Percentiles rank a stretch among this genome's conserved stretches.
These are phyloP conservation scores for Fraxinus latifolia DNA, from an alignment of 305 asterid species.

Conservation along the genomic window DNA sequence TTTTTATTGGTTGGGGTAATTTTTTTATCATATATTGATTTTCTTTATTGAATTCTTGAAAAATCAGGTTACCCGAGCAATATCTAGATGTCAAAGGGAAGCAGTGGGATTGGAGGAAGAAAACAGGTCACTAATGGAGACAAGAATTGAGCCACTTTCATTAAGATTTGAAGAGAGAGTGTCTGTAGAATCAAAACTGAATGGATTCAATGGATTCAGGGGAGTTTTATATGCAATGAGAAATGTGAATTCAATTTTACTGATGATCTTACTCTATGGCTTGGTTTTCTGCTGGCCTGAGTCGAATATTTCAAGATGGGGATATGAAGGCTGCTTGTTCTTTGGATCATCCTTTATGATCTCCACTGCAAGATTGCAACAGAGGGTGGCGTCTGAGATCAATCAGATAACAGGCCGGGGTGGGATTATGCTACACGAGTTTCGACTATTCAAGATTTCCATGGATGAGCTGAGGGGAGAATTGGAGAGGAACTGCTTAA, in stretches of 20 bases:
- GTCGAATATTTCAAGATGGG: slow-evolving; percentile 35
- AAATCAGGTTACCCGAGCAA: slow-evolving; percentile 60
- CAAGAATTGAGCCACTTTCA: slow-evolving; percentile 62
- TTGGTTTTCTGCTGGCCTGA: slow-evolving; percentile 68
- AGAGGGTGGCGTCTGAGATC: slow-evolving; percentile 47
- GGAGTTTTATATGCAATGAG: slow-evolving; percentile 92
- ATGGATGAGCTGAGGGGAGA: slow-evolving; percentile 54
- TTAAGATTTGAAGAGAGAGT: slow-evolving; percentile 56
- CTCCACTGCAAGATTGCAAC: slow-evolving; percentile 58
- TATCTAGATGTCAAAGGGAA: slow-evolving; percentile 63
- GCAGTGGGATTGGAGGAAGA: slow-evolving; percentile 72
- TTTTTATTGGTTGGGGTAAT: background rate
- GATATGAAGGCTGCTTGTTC: slow-evolving; percentile 49
- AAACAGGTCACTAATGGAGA: slow-evolving; percentile 66
- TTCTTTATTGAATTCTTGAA: slow-evolving; percentile 4
- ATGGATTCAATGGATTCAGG: slow-evolving; percentile 81
- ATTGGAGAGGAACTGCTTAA: slow-evolving; percentile 44
- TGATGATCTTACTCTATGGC: slow-evolving; percentile 62
- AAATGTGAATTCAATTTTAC: slow-evolving; percentile 64
- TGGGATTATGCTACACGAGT: slow-evolving; percentile 48
- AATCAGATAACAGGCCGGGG: slow-evolving; percentile 36
- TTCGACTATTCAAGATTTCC: slow-evolving; percentile 37
- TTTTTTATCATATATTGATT: background rate
- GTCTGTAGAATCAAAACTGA: slow-evolving; percentile 62
- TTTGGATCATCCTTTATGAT: slow-evolving; percentile 72